These are phyloP conservation scores for Chaetoscypha palmicola DNA, from an alignment of 2,329 filamentous ascomycete species.

Conservation along the genomic window DNA sequence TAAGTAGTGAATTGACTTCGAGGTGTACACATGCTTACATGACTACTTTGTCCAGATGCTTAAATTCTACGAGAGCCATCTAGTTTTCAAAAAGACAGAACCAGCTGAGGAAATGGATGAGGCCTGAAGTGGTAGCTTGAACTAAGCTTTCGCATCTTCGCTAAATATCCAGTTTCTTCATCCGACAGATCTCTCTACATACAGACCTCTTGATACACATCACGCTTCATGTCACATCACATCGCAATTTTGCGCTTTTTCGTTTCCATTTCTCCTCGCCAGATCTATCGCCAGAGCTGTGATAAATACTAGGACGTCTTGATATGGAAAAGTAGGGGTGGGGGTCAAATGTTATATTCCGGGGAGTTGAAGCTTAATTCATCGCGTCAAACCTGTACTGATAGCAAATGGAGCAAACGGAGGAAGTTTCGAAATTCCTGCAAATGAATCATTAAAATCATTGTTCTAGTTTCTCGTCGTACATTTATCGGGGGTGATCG, in stretches of 20 bases:
- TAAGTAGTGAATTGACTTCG: constrained; percentile 29
- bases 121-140: not conserved
- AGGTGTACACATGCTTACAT: not conserved
- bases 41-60: constrained; percentile 34
- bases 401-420: not conserved
- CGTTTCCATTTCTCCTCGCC: not conserved
- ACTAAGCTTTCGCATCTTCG: no score
- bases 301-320: not conserved
- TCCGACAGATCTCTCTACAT: not conserved
- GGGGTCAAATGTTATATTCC: not conserved
- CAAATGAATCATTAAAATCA: no score
- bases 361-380: not conserved
- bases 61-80: constrained; percentile 43
- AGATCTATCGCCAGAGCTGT: not conserved
- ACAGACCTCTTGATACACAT: not conserved
- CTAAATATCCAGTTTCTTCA: not conserved
- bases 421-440: no score
- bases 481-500: no score
- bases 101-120: not conserved
- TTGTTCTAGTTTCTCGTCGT: no score
- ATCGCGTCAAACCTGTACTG: not conserved
- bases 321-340: not conserved
- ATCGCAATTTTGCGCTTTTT: no score
- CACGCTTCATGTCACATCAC: not conserved
- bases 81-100: constrained; percentile 27